Evolutionary conservation across 345 rosid genomes (phyloP), one percentile per base, ranked within the genome.

Genomic region (Bruguiera parviflora): DNA sequence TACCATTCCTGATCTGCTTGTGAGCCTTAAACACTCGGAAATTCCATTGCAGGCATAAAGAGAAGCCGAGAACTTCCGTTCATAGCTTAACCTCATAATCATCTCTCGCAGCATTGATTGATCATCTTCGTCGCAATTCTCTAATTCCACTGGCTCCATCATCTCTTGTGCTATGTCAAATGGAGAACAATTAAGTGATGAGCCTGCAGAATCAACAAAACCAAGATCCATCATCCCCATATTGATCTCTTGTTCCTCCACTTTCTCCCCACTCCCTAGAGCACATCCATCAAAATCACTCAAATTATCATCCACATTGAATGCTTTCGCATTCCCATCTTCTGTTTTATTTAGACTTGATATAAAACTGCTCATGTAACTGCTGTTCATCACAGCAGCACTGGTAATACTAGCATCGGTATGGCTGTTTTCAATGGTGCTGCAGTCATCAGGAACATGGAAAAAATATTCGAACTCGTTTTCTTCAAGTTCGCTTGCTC

Each of bases 11-110:
- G 63, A 33, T 53, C 67, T 73, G n/a, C 31, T 10, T 15, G 61
- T 72, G 19, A 75, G 69, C 67, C 65, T 77, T 27, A 77, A 66
- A 66, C 85, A 81, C 65, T 79, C 85, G 0, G 84, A 60, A 16
- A 84, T 75, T 13, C 87, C 85, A 66, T 79, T 81, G 61, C 72
- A 79, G 6, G 88, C 81, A 47, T 81, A 84, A 4, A 84, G 82
- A 33, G 84, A 84, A 22, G 84, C 87, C 11, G 87, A 81, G 75
- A 81, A 77, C 32, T 75, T 73, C 0, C 84, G 72, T 46, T 81
- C 88, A 33, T 75, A 75, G 32, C 66, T 76, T 64, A 72, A 60
- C 53, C 75, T 60, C 64, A 68, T 72, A 70, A 72, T 79, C 22
- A 71, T 71, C 43, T 75, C 82, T 39, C 61, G 53, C 13, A 78